Percentiles rank a stretch among this genome's conserved stretches.
phyloP scores from a whole-genome alignment of 192 early-diverging fungal species.

The Chytriomyces sp. region DNA sequence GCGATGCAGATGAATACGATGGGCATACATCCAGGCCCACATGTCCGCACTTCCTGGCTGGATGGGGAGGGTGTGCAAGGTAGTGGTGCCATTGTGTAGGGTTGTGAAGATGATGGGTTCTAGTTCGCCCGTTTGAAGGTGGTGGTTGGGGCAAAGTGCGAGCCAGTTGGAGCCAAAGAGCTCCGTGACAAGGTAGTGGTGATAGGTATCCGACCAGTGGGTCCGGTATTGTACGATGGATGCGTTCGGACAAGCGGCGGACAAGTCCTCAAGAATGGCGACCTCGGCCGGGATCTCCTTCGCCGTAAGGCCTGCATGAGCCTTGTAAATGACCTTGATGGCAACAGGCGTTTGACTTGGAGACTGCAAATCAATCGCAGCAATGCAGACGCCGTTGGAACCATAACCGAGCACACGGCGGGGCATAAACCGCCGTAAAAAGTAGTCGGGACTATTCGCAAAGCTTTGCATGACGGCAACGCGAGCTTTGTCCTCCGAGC shows the following conservation, averaged over 20 bases:
- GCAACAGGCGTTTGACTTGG: no score
- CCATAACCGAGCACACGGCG: constrained; percentile 24
- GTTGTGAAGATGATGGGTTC: not conserved
- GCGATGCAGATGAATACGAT: not conserved
- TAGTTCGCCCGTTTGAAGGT: not conserved
- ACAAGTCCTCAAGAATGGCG: not conserved
- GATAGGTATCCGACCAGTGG: constrained; percentile 7
- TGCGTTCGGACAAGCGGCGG: not conserved
- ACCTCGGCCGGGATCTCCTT: not conserved
- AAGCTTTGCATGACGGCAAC: constrained; percentile 11
- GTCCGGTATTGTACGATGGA: not conserved
- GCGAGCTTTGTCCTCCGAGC: not conserved
- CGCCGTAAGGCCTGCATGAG: not conserved
- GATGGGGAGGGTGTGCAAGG: not conserved
- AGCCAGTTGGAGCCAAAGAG: constrained; percentile 19
- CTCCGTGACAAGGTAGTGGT: constrained; percentile 31
- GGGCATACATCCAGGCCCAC: constrained; percentile 20
- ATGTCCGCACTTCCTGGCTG: constrained; percentile 4
- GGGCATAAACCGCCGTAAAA: not conserved
- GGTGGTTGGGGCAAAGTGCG: not conserved
- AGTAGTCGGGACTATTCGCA: not conserved
- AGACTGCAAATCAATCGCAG: not conserved
- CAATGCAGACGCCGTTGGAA: constrained; percentile 11
- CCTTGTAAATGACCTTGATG: constrained; percentile 8
- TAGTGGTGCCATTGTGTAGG: not conserved